Conservation (phyloP, 2,329 filamentous ascomycete genomes). For the Aureobasidium sp. region DNA sequence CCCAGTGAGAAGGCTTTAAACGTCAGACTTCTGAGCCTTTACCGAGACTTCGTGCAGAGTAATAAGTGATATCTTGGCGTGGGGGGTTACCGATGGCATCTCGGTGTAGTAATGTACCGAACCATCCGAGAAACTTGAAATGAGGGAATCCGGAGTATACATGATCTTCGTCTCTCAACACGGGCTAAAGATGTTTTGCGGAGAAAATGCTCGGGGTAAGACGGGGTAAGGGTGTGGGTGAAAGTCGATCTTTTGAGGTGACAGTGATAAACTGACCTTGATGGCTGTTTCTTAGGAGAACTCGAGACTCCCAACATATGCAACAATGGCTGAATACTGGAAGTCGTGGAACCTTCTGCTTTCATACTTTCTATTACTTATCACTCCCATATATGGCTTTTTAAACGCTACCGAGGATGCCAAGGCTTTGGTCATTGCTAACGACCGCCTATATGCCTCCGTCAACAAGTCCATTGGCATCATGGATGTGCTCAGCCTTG, state of each 20-base stretch:
- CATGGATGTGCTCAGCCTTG: slow-evolving; percentile 38
- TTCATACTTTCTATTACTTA: neutral
- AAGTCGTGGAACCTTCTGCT: neutral
- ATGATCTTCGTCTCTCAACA: neutral
- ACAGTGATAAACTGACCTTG: neutral
- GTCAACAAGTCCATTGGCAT: slow-evolving; percentile 38
- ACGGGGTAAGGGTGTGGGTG: neutral
- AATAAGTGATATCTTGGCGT: neutral
- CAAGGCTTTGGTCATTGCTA: slow-evolving; percentile 33
- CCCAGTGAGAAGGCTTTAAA: too few relatives aligned
- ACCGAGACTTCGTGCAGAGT: neutral
- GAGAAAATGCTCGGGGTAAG: neutral
- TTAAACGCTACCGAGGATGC: slow-evolving; percentile 27
- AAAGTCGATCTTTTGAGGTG: neutral
- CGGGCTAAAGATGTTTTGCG: neutral
- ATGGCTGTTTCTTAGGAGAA: too few relatives aligned
- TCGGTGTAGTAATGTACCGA: neutral
- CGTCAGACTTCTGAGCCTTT: too few relatives aligned
- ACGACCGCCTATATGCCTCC: slow-evolving; percentile 39
- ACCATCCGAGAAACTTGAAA: too few relatives aligned
- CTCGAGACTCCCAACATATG: neutral
- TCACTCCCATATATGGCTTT: slow-evolving; percentile 1
- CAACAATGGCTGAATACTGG: neutral
- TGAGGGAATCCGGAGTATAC: neutral
- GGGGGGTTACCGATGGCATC: neutral